Conservation (phyloP, 768 basidiomycete genomes). For the Scleroderma bovista region DNA sequence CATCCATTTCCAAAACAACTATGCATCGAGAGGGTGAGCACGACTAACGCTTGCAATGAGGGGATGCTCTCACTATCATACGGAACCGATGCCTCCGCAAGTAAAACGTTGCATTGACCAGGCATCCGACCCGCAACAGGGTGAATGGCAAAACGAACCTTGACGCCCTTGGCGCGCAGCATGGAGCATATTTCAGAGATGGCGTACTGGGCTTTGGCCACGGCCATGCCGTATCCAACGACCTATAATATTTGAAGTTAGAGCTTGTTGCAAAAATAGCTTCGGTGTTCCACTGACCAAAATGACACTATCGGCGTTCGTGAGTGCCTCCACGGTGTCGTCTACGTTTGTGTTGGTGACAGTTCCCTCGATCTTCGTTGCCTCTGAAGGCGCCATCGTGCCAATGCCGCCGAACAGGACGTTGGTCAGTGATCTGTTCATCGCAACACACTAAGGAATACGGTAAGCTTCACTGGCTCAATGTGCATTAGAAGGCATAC, state of each 20-base stretch:
- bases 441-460: slow-evolving; percentile 69
- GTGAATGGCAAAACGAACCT: slow-evolving; percentile 83
- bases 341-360: slow-evolving; percentile 76
- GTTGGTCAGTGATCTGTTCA: slow-evolving; percentile 84
- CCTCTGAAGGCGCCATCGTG: slow-evolving; percentile 46
- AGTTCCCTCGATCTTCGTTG: slow-evolving; percentile 76
- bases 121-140: slow-evolving; percentile 93
- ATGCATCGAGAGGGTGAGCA: neutral
- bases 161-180: slow-evolving; percentile 68
- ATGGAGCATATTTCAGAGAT: slow-evolving; percentile 70
- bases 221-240: slow-evolving; percentile 89
- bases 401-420: slow-evolving; percentile 86
- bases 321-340: slow-evolving; percentile 72
- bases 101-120: slow-evolving; percentile 87
- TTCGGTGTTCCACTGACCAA: slow-evolving; percentile 38
- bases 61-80: slow-evolving; percentile 63
- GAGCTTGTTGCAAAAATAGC: neutral
- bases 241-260: slow-evolving; percentile 38
- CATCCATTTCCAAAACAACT: slow-evolving; percentile 93
- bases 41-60: neutral
- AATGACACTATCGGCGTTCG: slow-evolving; percentile 80
- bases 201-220: slow-evolving; percentile 84
- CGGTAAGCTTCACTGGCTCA: neutral
- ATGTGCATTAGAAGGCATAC: slow-evolving; percentile 34
- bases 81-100: slow-evolving; percentile 86